A percentile compares a stretch with the other conserved stretches of the same genome.
Evolutionary conservation across 1,284 basidiomycete species (phyloP).

Genomic region (Lentinus polychrous): DNA sequence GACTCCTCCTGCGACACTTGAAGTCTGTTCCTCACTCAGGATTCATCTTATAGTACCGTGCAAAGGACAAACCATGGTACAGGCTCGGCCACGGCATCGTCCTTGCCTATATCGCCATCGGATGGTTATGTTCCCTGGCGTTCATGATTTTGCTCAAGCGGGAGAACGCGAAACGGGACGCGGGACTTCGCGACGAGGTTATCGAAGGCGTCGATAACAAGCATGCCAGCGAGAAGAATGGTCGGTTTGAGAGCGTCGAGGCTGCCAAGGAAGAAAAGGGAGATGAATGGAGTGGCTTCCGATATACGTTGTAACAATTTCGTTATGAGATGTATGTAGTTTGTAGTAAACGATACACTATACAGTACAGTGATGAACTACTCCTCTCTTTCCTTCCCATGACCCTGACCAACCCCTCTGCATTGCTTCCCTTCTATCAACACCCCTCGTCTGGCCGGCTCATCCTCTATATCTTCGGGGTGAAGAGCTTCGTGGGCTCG

Average conservation of each 20-base stretch:
- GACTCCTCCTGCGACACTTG: background rate
- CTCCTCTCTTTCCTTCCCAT: too few species aligned
- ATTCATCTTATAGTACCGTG: constrained; percentile 45
- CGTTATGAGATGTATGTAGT: background rate
- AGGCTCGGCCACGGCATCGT: constrained; percentile 62
- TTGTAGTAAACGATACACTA: too few species aligned
- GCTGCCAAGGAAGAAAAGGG: constrained; percentile 36
- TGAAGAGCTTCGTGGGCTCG: too few species aligned
- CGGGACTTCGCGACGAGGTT: constrained; percentile 62
- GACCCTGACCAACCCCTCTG: too few species aligned
- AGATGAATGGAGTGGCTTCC: constrained; percentile 42
- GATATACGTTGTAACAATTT: constrained; percentile 31
- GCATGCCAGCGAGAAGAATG: constrained; percentile 27
- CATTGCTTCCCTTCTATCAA: too few species aligned
- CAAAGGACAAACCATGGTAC: constrained; percentile 63
- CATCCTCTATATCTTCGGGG: too few species aligned
- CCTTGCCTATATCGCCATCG: constrained; percentile 63
- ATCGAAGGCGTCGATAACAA: constrained; percentile 41
- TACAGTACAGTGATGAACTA: too few species aligned
- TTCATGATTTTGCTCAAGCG: constrained; percentile 42
- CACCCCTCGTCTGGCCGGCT: too few species aligned
- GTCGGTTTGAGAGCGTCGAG: constrained; percentile 30
- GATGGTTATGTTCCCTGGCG: constrained; percentile 42
- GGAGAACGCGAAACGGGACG: constrained; percentile 57
- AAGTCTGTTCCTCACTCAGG: background rate